phyloP scores from a whole-genome alignment of 129 eudicot species.

The Tagetes patula region DNA sequence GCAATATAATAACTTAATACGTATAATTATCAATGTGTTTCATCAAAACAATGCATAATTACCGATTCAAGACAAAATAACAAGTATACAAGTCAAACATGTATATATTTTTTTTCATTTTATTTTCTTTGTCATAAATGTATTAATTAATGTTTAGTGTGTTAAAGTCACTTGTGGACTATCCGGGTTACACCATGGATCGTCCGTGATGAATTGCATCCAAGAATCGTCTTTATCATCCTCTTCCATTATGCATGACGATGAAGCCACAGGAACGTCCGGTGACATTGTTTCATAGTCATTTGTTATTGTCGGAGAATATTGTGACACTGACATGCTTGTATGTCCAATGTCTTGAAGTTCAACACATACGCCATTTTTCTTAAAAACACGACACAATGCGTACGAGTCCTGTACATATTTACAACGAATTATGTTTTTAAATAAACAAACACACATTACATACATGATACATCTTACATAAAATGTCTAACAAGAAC shows the following conservation, averaged over 20 bases:
- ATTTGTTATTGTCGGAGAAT: constrained; percentile 28
- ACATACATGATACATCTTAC: background rate
- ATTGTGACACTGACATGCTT: constrained; percentile 33
- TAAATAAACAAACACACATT: background rate
- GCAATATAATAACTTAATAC: background rate
- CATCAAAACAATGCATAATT: constrained; percentile 3
- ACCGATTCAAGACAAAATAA: background rate
- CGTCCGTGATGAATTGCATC: constrained; percentile 95
- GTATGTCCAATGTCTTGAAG: constrained; percentile 57
- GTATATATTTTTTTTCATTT: background rate
- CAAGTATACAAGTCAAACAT: constrained; percentile 15
- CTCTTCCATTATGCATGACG: constrained; percentile 47
- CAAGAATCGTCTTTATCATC: constrained; percentile 87
- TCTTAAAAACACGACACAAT: constrained; percentile 87
- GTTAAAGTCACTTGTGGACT: constrained; percentile 28
- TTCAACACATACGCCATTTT: constrained; percentile 73
- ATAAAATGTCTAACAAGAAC: background rate
- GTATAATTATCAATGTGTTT: background rate
- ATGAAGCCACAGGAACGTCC: constrained; percentile 53
- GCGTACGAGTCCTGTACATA: constrained; percentile 76
- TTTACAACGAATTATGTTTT: background rate
- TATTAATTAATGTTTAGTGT: constrained; percentile 16
- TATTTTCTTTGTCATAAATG: constrained; percentile 23
- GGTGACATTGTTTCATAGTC: constrained; percentile 64
- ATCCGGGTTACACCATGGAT: constrained; percentile 74